These are phyloP conservation scores for Pinus taeda DNA, from an alignment of 75 land plant species.

Conservation along the genomic window DNA sequence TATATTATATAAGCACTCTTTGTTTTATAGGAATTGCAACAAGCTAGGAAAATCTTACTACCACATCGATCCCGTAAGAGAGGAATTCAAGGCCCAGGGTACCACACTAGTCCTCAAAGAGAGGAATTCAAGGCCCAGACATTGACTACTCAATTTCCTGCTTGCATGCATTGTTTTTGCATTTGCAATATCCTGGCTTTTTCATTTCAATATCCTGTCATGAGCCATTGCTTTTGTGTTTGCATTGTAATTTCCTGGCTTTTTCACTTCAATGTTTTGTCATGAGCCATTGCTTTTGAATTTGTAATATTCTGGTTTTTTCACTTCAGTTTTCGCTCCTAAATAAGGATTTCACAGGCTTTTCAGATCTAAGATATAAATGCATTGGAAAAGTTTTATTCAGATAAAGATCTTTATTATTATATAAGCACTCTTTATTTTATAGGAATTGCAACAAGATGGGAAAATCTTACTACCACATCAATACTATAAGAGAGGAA, in stretches of 20 bases:
- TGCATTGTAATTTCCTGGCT: conserved; percentile 14
- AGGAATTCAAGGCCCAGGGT: conserved; percentile 13
- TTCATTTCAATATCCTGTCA: background rate
- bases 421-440: conserved; percentile 5
- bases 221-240: conserved; percentile 15
- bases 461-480: background rate
- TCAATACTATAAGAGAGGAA: background rate
- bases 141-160: conserved; percentile 18
- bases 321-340: background rate
- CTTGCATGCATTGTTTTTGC: conserved; percentile 21
- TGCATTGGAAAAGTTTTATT: background rate
- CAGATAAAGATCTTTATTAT: background rate
- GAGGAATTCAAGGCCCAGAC: conserved; percentile 14
- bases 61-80: background rate
- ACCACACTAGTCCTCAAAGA: background rate
- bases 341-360: background rate
- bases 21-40: no score
- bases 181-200: conserved; percentile 20
- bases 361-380: conserved; percentile 1
- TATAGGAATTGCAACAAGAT: background rate
- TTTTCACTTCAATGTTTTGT: conserved; percentile 3
- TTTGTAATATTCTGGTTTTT: conserved; percentile 21
- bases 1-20: no score
- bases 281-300: conserved; percentile 11
- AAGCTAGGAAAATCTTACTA: conserved; percentile 7